A percentile compares a stretch with the other conserved stretches of the same genome.
Evolutionary conservation across 1,284 basidiomycete species (phyloP).

Genomic region (Meripilus lineatus): DNA sequence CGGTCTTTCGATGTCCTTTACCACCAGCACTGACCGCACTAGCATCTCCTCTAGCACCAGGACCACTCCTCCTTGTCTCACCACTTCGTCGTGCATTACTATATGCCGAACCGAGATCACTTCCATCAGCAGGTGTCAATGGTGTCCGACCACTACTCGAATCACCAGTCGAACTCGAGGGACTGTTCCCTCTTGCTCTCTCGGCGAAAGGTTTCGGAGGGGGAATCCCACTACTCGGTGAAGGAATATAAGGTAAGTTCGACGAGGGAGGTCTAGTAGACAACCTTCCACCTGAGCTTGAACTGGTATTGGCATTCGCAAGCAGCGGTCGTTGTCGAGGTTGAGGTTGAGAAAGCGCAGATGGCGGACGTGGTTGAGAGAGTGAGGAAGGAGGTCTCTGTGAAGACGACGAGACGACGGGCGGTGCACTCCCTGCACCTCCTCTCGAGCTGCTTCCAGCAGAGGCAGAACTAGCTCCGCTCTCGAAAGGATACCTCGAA

Average conservation of each 20-base stretch:
- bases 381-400: slow-evolving; percentile 11
- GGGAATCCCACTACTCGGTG: slow-evolving; percentile 9
- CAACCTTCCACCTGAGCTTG: no score
- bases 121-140: slow-evolving; percentile 69
- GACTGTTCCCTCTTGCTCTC: slow-evolving; percentile 49
- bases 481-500: background rate
- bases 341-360: slow-evolving; percentile 11
- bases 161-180: slow-evolving; percentile 74
- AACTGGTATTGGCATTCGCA: no score
- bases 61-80: slow-evolving; percentile 10
- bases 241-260: slow-evolving; percentile 3
- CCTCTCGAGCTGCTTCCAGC: background rate
- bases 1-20: slow-evolving; percentile 39
- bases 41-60: slow-evolving; percentile 3
- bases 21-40: slow-evolving; percentile 6
- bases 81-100: slow-evolving; percentile 12
- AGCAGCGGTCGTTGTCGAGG: background rate
- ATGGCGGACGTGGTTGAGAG: slow-evolving; percentile 10
- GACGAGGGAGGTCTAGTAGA: no score
- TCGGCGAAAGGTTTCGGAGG: slow-evolving; percentile 48
- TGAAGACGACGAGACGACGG: background rate
- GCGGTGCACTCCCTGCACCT: background rate
- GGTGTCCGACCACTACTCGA: slow-evolving; percentile 70
- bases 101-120: slow-evolving; percentile 51
- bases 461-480: background rate